Evolutionary conservation across 805 yeast genomes (phyloP), one percentile per base, ranked within the genome.

Genomic region (Spathaspora sp.): DNA sequence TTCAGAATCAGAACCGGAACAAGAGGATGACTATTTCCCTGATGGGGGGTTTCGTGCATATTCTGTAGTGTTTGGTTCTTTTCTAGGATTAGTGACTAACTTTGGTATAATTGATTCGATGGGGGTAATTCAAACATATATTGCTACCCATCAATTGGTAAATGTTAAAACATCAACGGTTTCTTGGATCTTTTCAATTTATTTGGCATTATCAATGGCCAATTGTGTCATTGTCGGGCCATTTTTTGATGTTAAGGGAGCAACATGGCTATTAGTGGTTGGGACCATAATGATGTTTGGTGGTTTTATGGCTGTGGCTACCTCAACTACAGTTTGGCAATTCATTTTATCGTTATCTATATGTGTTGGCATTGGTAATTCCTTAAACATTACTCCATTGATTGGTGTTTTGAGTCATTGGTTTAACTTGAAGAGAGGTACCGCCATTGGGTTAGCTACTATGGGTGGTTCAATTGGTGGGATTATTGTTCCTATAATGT

Each of bases 381-480:
- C 86, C 2, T 68, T 84, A 28, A 70, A 82, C 19, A 76, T 82
- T 65, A 76, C 85, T 9, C 89, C 90, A 0, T 59, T 82, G 18
- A 70, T 86, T 1, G 79, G 87, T 11, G 82, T 80, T n/a, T 75
- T 85, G 0, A 80, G 84, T 19, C 89, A 86, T 55, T 86, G 88
- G 85, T 86, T 86, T 61, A 69, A 73, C 35, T 65, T 65, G 32
- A 83, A 74, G 57, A 70, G 91, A 58, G 88, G 82, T 1, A 70
- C 86, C 47, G 65, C 28, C 44, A 69, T 82, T 38, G 88, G 89
- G 0, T 56, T 83, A 2, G 85, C 86, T 3, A 80, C 85, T 50
- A 66, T 82, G 66, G 90, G 89, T 2, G 88, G 88, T 1, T 80
- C 87, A 3, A 64, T 82, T 6, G 90, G 89, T 1, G 91, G 90